A percentile compares a stretch with the other conserved stretches of the same genome.
These are phyloP conservation scores for Diophrys sp. DNA, from an alignment of 73 alveolate genomes.

Conservation along the genomic window DNA sequence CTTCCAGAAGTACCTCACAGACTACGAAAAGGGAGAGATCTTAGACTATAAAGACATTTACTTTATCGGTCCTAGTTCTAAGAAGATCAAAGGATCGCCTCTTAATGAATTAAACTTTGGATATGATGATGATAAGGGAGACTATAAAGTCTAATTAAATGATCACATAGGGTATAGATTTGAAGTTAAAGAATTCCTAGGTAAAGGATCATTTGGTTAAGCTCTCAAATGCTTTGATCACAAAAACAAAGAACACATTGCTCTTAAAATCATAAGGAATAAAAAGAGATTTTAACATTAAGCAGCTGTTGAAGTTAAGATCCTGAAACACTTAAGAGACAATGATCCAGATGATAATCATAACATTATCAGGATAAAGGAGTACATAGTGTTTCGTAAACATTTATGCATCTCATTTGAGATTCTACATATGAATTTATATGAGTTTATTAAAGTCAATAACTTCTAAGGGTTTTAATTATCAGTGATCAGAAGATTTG, in stretches of 20 bases:
- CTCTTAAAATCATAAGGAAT: conserved; percentile 45
- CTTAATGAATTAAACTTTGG: conserved; percentile 44
- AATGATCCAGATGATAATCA: conserved; percentile 54
- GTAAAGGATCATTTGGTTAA: conserved; percentile 64
- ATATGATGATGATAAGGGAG: conserved; percentile 63
- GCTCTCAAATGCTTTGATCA: conserved; percentile 57
- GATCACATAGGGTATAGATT: conserved; percentile 57
- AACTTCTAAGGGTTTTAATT: conserved; percentile 67
- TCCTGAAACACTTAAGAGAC: conserved; percentile 56
- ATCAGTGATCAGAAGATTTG: conserved; percentile 70
- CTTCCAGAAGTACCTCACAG: conserved; percentile 37
- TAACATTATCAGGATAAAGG: conserved; percentile 56
- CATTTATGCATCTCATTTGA: conserved; percentile 75
- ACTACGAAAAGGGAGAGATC: conserved; percentile 68
- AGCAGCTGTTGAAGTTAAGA: conserved; percentile 60
- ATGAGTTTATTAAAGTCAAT: conserved; percentile 25
- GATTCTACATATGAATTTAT: conserved; percentile 22
- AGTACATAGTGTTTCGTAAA: conserved; percentile 52
- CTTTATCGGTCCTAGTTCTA: too few relatives aligned
- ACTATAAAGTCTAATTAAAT: conserved; percentile 41
- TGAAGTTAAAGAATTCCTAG: conserved; percentile 50
- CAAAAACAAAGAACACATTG: conserved; percentile 51
- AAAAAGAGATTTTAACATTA: conserved; percentile 39
- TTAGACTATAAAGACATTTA: too few relatives aligned
- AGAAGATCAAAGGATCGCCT: conserved; percentile 3